Base-by-base conservation (phyloP, 352 stramenopile genomes). In the Stephanocyclus meneghinianus region DNA sequence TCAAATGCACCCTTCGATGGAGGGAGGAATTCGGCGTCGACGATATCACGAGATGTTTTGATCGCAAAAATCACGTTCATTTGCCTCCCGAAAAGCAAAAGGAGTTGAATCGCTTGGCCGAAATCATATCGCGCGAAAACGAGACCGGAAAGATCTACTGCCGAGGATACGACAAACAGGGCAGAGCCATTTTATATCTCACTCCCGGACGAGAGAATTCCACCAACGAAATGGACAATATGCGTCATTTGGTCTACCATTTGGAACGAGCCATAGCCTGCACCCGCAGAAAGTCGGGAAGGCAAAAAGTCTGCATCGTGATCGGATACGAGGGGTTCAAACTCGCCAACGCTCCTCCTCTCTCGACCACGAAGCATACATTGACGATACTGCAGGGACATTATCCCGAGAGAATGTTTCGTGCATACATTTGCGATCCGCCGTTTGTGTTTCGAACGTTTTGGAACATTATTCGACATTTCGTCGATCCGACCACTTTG, bases 191-290 rank as follows among this genome's bases (percentile, higher is more conserved):
- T 16, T 53, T 91, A 55, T 92, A 90, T 40, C 86, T 92, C 56
- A 85, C 78, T 18, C 85, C 83, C 2, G 74, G 66, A 4, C 68
- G 50, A 35, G 86, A 93, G 56, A 93, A 92, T 71, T 87, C 80
- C 10, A 75, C 78, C n/a, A 61, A 89, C 63, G 78, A 87, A 64
- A 32, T 79, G 2, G 76, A 91, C 42, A 89, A 92, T 63, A 92
- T 93, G 85, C 44, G 76, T n/a, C 82, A 91, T 74, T 76, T 93
- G 29, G 87, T 91, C 0, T 93, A 88, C 50, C 81, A 90, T 60
- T 64, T 93, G 0, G 88, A 93, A 78, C 75, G 90, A 45, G 83
- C 86, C 0, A 87, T 93, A 55, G 67, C 73, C 1, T 91, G 86
- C 61, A 91, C 86, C 10, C 53, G 71, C 16, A 35, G 73, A 35